Evolutionary conservation across 257 asterid genomes (phyloP).

Genomic region (Echium plantagineum): DNA sequence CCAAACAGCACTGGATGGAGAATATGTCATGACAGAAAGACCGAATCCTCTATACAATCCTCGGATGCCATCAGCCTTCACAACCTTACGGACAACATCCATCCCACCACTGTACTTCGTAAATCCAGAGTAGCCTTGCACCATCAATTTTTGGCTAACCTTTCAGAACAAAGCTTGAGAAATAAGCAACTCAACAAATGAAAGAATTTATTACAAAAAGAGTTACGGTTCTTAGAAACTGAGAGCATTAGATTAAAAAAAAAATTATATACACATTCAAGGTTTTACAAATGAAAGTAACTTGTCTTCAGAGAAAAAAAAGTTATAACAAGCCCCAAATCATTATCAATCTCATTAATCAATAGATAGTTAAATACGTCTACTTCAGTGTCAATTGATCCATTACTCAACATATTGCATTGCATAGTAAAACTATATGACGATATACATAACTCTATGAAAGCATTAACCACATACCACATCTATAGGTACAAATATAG

Average conservation of each 20-base stretch:
- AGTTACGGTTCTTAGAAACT: too few relatives aligned
- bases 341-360: too few relatives aligned
- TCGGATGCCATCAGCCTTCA: constrained; percentile 79
- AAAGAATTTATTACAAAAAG: not conserved
- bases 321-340: too few relatives aligned
- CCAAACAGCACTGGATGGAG: constrained; percentile 99
- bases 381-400: too few relatives aligned
- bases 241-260: too few relatives aligned
- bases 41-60: constrained; percentile 96
- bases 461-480: constrained; percentile 42
- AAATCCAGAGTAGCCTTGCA: constrained; percentile 82
- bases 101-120: constrained; percentile 64
- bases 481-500: constrained; percentile 80
- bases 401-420: too few relatives aligned
- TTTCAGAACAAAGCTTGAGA: constrained; percentile 27
- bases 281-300: too few relatives aligned
- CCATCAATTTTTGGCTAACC: constrained; percentile 93
- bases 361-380: too few relatives aligned
- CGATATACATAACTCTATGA: too few relatives aligned
- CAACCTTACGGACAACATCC: constrained; percentile 79
- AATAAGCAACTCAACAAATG: constrained; percentile 6
- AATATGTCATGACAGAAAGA: constrained; percentile 78
- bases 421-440: too few relatives aligned
- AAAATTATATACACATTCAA: too few relatives aligned
- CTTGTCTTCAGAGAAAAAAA: too few relatives aligned